Percentiles rank a stretch among this genome's conserved stretches.
Evolutionary conservation across 2,329 filamentous ascomycete genomes (phyloP).

Genomic region (Alternaria dauci): DNA sequence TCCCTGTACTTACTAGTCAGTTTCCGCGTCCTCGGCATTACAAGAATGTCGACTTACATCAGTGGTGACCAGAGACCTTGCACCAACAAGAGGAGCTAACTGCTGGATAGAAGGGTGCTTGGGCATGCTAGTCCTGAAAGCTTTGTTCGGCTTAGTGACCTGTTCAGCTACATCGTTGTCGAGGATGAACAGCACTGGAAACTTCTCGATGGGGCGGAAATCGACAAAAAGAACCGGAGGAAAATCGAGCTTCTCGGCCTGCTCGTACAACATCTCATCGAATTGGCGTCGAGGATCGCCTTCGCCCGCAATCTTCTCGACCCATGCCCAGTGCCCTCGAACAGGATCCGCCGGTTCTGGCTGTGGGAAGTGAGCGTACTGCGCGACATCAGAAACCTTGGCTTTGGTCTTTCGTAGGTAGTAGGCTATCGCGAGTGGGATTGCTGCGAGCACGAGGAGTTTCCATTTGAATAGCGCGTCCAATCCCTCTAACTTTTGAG

Average conservation of each 20-base stretch:
- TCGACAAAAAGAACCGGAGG: slow-evolving; percentile 29
- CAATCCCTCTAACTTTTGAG: background rate
- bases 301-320: slow-evolving; percentile 22
- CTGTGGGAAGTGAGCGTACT: slow-evolving; percentile 28
- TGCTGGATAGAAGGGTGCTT: slow-evolving; percentile 29
- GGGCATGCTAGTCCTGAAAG: slow-evolving; percentile 23
- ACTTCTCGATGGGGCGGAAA: slow-evolving; percentile 27
- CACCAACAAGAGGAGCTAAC: slow-evolving; percentile 24
- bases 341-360: slow-evolving; percentile 25
- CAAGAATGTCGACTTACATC: slow-evolving; percentile 17
- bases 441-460: background rate
- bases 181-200: slow-evolving; percentile 22
- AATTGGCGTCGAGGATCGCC: slow-evolving; percentile 26
- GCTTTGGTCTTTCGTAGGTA: background rate
- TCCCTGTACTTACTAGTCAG: background rate
- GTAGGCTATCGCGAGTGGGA: background rate
- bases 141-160: slow-evolving; percentile 25
- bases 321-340: slow-evolving; percentile 30
- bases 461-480: background rate
- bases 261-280: slow-evolving; percentile 31
- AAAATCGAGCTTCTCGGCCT: slow-evolving; percentile 24
- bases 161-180: slow-evolving; percentile 30
- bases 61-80: slow-evolving; percentile 27
- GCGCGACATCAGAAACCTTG: slow-evolving; percentile 16
- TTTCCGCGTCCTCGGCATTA: background rate